These are phyloP conservation scores for Plasmopara viticola DNA, from an alignment of 352 stramenopile species.

Conservation along the genomic window DNA sequence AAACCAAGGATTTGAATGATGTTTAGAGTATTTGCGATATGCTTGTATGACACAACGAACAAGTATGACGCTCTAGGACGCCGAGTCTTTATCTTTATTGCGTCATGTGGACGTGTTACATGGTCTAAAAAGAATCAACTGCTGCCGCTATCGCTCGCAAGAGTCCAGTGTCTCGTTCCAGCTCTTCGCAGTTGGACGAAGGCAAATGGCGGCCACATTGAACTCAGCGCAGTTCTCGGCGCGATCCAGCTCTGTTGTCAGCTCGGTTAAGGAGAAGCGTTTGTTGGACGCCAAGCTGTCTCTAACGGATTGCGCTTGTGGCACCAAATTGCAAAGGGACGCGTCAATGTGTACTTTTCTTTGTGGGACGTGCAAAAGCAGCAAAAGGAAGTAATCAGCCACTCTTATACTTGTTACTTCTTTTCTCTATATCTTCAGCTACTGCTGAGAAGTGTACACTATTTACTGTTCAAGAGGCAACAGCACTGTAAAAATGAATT, in stretches of 20 bases:
- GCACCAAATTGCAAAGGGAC: constrained; percentile 58
- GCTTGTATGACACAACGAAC: constrained; percentile 31
- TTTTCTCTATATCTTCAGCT: too few species aligned
- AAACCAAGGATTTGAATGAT: constrained; percentile 87
- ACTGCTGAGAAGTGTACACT: too few species aligned
- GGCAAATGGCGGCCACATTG: constrained; percentile 23
- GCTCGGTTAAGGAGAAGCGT: constrained; percentile 31
- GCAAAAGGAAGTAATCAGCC: too few species aligned
- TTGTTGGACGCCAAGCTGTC: constrained; percentile 7
- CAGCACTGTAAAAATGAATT: too few species aligned
- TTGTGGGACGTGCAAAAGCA: too few species aligned
- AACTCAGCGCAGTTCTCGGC: constrained; percentile 31
- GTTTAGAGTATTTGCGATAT: constrained; percentile 79
- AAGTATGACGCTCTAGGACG: constrained; percentile 82
- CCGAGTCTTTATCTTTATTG: constrained; percentile 71
- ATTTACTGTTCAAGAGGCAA: too few species aligned
- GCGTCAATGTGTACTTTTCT: too few species aligned
- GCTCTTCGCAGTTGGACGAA: constrained; percentile 51
- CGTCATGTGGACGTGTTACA: constrained; percentile 37
- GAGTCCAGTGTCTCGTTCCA: constrained; percentile 49
- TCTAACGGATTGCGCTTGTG: constrained; percentile 42
- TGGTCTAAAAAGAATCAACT: constrained; percentile 62
- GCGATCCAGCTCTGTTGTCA: constrained; percentile 50
- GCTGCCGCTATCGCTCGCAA: constrained; percentile 48
- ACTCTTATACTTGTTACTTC: too few species aligned